These are phyloP conservation scores for Cyathus striatus DNA, from an alignment of 768 basidiomycete genomes.

Conservation along the genomic window DNA sequence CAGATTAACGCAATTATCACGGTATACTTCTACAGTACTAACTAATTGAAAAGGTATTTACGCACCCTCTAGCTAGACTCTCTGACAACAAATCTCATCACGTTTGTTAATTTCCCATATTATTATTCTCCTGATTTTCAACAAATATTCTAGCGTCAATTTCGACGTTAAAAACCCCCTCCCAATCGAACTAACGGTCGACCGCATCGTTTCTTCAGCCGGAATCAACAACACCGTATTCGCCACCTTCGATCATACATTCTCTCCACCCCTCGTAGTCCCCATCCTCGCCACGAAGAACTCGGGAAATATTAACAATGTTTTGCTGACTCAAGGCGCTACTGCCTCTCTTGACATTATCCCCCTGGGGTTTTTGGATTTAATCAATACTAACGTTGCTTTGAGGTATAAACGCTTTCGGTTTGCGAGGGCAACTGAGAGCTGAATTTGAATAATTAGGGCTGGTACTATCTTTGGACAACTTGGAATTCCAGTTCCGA, in stretches of 20 bases:
- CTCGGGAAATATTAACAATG: slow-evolving; percentile 52
- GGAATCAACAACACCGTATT: slow-evolving; percentile 49
- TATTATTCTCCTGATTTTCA: neutral
- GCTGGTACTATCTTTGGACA: slow-evolving; percentile 23
- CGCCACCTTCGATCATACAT: slow-evolving; percentile 55
- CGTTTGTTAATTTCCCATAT: slow-evolving; percentile 15
- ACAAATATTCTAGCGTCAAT: slow-evolving; percentile 19
- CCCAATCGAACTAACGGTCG: slow-evolving; percentile 39
- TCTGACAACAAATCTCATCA: slow-evolving; percentile 27
- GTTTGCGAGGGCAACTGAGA: neutral
- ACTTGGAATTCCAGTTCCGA: slow-evolving; percentile 27
- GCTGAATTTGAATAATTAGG: slow-evolving; percentile 10
- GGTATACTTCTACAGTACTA: slow-evolving; percentile 19
- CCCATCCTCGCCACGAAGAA: slow-evolving; percentile 46
- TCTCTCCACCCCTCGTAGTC: slow-evolving; percentile 46
- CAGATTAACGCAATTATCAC: slow-evolving; percentile 33
- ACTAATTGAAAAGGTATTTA: neutral
- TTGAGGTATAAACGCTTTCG: slow-evolving; percentile 21
- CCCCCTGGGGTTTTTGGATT: slow-evolving; percentile 47
- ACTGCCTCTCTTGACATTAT: slow-evolving; percentile 47
- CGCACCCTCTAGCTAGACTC: slow-evolving; percentile 24
- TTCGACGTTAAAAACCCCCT: slow-evolving; percentile 40
- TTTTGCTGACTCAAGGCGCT: slow-evolving; percentile 50
- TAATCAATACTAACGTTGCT: slow-evolving; percentile 31
- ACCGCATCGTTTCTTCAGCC: slow-evolving; percentile 34